Evolutionary conservation across 2,329 filamentous ascomycete genomes (phyloP), one percentile per base, ranked within the genome.

Genomic region (Botrytis elliptica): DNA sequence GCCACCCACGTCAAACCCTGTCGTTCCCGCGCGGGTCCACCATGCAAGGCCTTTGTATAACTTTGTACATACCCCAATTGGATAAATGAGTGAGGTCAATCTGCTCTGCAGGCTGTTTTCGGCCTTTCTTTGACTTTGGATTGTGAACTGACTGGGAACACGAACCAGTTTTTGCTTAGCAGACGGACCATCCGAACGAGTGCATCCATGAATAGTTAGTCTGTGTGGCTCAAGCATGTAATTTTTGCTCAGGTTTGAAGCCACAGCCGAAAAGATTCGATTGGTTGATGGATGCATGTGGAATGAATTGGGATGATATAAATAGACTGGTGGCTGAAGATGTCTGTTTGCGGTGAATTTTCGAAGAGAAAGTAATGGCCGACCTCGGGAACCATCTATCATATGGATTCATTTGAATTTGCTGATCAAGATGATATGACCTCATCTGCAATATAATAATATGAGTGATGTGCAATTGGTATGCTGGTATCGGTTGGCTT

Each of bases 271-370:
- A 16, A 10, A 29, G 12, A 22, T 57, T 68, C 55, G 66, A 52
- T 57, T 67, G 14, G 46, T 29, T 69, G 40, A 42, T 42, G 40
- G 36, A 38, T 38, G 29, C 29, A 29, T 29, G 29, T 29, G 36
- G 3, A 25, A 33, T 33, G 36, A 1, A 25, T 4, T 36, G 36
- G 10, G 25, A 55, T 7, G 38, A 69, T 69, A 69, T 69, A 69
- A 57, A 69, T 42, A 69, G 49, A 69, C 20, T 33, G 49, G 66
- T 69, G 66, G 49, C 36, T 57, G 38, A 33, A 57, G n/a, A 57
- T 29, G 16, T 42, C 38, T 57, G 66, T 25, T 57, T 69, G 49
- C 66, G 25, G 66, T 57, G 49, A 38, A 25, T 57, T 16, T 16
- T 16, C 2, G 6, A 57, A 42, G 36, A 9, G 29, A 36, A 68